Evolutionary conservation across 2,329 filamentous ascomycete species (phyloP), one percentile per base, ranked within the genome.

Genomic region (Penicillium sp.): DNA sequence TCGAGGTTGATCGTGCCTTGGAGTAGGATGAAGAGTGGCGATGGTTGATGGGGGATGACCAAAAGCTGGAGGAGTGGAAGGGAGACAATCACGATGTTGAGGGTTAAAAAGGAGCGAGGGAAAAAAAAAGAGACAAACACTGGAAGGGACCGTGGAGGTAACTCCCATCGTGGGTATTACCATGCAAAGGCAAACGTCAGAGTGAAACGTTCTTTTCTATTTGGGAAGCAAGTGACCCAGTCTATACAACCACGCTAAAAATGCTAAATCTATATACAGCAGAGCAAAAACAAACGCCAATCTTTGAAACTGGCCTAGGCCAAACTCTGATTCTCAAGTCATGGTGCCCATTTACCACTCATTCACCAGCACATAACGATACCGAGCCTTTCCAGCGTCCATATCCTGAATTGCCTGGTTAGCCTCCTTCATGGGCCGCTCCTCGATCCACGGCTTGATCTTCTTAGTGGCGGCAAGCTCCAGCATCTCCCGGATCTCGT

Each of bases 281-380:
- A 4, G 19, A 43, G 11, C 19, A 6, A 14, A 14, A 46, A 46
- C 43, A 46, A 46, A 31, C 14, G 24, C 43, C 24, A 46, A 11
- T 46, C 5, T 16, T 44, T 16, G 2, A 44, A 27, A n/a, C 41
- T 27, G 41, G 22, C 22, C 22, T 10, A 14, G 22, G 41, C 14
- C 22, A 4, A 14, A 14, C 13, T 24, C 40, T 6, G 18, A 10
- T 19, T 14, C 6, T 24, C 19, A 19, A 43, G 9, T 22, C 6
- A 43, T 43, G 9, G 14, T 3, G 19, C 24, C 16, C 7, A 43
- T 53, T 56, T 52, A 64, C 57, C 65, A 63, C 64, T 76, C 69
- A 59, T 81, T 80, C 18, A 76, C 71, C 55, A 80, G 64, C 24
- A 79, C 77, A 65, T 76, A 79, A 54, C 78, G 69, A 67, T 77